A percentile compares a stretch with the other conserved stretches of the same genome.
phyloP scores from a whole-genome alignment of 352 stramenopile genomes.

The Globisporangium carolinianum region DNA sequence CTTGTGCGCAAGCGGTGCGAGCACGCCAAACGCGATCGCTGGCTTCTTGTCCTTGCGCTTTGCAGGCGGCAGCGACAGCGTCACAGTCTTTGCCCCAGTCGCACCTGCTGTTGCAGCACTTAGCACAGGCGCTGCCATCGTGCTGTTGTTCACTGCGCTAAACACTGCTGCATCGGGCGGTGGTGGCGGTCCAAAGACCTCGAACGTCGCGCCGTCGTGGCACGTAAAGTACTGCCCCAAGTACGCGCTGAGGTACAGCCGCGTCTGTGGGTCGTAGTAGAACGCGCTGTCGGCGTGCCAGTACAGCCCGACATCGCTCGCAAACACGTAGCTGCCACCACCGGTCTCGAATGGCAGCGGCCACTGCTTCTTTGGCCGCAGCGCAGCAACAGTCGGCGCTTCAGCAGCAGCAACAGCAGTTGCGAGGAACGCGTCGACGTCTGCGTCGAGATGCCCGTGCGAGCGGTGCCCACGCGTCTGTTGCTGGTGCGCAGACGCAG shows the following conservation, averaged over 20 bases:
- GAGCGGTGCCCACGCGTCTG: neutral
- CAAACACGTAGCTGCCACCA: constrained; percentile 71
- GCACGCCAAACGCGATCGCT: neutral
- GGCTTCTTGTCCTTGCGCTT: constrained; percentile 4
- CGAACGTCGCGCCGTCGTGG: constrained; percentile 30
- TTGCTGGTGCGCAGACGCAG: neutral
- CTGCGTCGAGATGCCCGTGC: constrained; percentile 20
- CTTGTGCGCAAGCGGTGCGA: neutral
- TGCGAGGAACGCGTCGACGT: constrained; percentile 56
- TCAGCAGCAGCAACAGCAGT: constrained; percentile 46
- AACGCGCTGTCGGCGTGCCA: constrained; percentile 82
- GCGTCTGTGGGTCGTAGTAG: constrained; percentile 71
- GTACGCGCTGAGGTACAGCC: constrained; percentile 73
- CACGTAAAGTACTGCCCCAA: constrained; percentile 61
- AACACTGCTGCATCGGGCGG: constrained; percentile 41
- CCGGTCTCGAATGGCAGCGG: constrained; percentile 70
- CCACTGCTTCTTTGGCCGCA: constrained; percentile 76
- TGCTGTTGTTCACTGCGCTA: neutral
- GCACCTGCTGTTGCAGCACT: neutral
- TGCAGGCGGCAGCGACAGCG: neutral
- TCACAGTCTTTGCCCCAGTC: neutral
- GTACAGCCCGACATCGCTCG: constrained; percentile 60
- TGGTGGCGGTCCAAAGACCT: constrained; percentile 33
- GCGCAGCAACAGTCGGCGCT: neutral
- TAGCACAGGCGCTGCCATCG: neutral